A percentile compares a stretch with the other conserved stretches of the same genome.
phyloP scores from a whole-genome alignment of 2,329 filamentous ascomycete species.

The Beauveria medogensis region DNA sequence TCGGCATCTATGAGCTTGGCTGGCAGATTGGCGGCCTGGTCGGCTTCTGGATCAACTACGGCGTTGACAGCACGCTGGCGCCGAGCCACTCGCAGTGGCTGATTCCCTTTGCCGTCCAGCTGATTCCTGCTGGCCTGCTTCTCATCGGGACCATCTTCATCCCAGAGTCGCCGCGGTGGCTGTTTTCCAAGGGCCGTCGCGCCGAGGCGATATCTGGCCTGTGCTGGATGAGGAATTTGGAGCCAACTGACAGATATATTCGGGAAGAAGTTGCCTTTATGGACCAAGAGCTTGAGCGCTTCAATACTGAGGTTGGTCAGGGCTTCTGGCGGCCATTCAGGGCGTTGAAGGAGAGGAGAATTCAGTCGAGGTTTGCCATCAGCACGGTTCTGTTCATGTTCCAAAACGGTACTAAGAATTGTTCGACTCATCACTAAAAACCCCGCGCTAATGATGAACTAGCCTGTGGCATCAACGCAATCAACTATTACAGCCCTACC shows the following conservation, averaged over 20 bases:
- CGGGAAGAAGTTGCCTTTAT: slow-evolving; percentile 65
- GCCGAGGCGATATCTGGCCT: slow-evolving; percentile 51
- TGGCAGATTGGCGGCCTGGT: slow-evolving; percentile 57
- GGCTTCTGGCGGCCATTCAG: slow-evolving; percentile 71
- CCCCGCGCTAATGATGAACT: background rate
- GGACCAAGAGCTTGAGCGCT: slow-evolving; percentile 60
- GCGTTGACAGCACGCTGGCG: slow-evolving; percentile 43
- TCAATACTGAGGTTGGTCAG: slow-evolving; percentile 52
- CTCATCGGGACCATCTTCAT: slow-evolving; percentile 52
- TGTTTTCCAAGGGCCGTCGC: slow-evolving; percentile 53
- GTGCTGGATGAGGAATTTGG: slow-evolving; percentile 57
- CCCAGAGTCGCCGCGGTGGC: slow-evolving; percentile 61
- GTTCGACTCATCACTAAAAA: background rate
- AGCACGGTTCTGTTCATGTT: slow-evolving; percentile 69
- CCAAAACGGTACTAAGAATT: slow-evolving; percentile 55
- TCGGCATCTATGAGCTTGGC: slow-evolving; percentile 59
- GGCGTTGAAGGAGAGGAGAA: slow-evolving; percentile 44
- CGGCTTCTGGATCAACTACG: slow-evolving; percentile 61
- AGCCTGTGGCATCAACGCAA: slow-evolving; percentile 61
- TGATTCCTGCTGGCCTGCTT: slow-evolving; percentile 58
- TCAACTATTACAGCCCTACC: slow-evolving; percentile 61
- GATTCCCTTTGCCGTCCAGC: slow-evolving; percentile 57
- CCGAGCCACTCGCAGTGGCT: slow-evolving; percentile 50
- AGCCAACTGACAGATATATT: slow-evolving; percentile 53
- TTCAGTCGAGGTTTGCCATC: slow-evolving; percentile 65